Conservation (phyloP, 2,329 filamentous ascomycete species). For the Aspergillus sojae region DNA sequence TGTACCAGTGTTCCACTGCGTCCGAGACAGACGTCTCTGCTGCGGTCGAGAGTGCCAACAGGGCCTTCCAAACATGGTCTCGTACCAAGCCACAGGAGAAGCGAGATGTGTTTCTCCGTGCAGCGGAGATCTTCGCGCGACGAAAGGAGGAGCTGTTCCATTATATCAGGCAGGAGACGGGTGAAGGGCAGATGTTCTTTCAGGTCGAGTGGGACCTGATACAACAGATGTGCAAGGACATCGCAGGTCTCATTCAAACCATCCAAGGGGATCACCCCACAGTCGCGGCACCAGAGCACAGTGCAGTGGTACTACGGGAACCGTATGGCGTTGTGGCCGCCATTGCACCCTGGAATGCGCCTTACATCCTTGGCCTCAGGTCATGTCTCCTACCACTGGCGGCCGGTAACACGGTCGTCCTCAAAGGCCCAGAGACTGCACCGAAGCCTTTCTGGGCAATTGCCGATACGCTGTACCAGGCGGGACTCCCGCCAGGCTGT, state of each 20-base stretch:
- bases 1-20: too few relatives aligned
- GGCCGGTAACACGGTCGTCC: constrained; percentile 68
- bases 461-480: constrained; percentile 61
- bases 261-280: too few relatives aligned
- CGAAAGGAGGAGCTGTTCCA: neutral
- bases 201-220: too few relatives aligned
- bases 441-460: constrained; percentile 34
- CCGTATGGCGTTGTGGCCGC: constrained; percentile 73
- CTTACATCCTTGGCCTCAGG: constrained; percentile 45
- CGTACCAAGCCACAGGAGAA: neutral
- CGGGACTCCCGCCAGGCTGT: constrained; percentile 72
- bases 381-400: constrained; percentile 56
- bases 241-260: too few relatives aligned
- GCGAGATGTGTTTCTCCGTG: neutral
- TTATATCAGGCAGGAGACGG: too few relatives aligned
- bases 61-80: neutral
- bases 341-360: constrained; percentile 72
- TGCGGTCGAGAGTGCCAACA: neutral
- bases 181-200: too few relatives aligned
- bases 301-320: too few relatives aligned
- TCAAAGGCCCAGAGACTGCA: constrained; percentile 52
- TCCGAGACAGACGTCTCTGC: too few relatives aligned
- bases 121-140: neutral
- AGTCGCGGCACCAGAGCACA: too few relatives aligned
- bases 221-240: too few relatives aligned